phyloP scores from a whole-genome alignment of 306 rosid genomes.

The Sicyos edulis region DNA sequence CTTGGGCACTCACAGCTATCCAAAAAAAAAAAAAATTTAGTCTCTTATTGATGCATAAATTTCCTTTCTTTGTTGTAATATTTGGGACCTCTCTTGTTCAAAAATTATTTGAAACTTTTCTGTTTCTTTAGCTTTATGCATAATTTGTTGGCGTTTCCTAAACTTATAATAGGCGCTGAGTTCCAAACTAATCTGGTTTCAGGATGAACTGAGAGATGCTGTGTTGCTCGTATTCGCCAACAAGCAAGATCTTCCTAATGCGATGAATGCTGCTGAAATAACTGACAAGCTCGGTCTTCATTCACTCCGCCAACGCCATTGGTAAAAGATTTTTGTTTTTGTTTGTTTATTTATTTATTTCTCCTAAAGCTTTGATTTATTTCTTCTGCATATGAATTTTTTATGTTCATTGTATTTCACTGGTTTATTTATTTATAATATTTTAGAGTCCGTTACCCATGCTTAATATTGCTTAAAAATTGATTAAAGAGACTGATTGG shows the following conservation, averaged over 20 bases:
- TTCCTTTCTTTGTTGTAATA: not conserved
- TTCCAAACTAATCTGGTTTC: conserved; percentile 29
- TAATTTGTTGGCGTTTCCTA: not conserved
- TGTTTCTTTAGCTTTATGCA: not conserved
- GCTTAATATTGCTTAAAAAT: not conserved
- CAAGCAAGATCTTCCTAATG: conserved; percentile 99
- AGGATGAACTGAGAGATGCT: conserved; percentile 95
- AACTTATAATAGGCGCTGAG: conserved; percentile 10
- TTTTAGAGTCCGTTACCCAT: not conserved
- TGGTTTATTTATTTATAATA: not conserved
- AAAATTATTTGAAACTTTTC: no score
- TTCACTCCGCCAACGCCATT: conserved; percentile 78
- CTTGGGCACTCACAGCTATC: no score
- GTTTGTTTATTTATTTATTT: not conserved
- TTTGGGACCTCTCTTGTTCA: no score
- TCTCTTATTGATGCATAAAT: not conserved
- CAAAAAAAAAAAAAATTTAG: not conserved
- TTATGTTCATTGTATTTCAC: not conserved
- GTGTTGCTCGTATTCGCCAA: conserved; percentile 94
- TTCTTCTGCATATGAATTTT: not conserved
- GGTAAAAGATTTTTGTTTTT: not conserved
- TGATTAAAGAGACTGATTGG: not conserved
- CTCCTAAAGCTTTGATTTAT: not conserved
- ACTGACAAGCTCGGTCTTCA: conserved; percentile 96
- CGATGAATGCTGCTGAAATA: conserved; percentile 98